Percentiles rank a stretch among this genome's conserved stretches.
These are phyloP conservation scores for Blastomyces percursus DNA, from an alignment of 2,329 filamentous ascomycete genomes.

Conservation along the genomic window DNA sequence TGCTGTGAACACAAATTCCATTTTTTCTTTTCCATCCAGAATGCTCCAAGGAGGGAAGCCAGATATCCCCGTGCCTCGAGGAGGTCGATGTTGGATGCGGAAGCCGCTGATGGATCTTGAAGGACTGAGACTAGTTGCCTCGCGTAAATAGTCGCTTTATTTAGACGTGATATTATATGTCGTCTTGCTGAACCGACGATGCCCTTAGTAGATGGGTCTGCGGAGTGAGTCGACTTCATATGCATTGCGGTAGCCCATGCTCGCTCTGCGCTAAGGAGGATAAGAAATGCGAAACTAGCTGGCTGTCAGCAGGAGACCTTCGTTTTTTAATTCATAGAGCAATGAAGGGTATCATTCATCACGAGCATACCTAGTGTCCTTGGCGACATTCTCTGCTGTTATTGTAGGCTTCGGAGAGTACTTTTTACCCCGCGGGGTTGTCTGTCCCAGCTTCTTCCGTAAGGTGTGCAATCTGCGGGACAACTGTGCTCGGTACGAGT, in stretches of 20 bases:
- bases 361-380: conserved; percentile 59
- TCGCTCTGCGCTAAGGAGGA: conserved; percentile 76
- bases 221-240: conserved; percentile 72
- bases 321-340: background rate
- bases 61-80: conserved; percentile 81
- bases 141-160: conserved; percentile 65
- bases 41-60: conserved; percentile 62
- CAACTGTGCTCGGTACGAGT: conserved; percentile 68
- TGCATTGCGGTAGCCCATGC: conserved; percentile 95
- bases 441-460: conserved; percentile 73
- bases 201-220: conserved; percentile 60
- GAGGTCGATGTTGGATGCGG: conserved; percentile 55
- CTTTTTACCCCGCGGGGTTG: conserved; percentile 77
- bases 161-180: conserved; percentile 78
- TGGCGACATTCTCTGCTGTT: conserved; percentile 62
- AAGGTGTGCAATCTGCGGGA: conserved; percentile 70
- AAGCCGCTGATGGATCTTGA: conserved; percentile 48
- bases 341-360: background rate
- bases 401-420: conserved; percentile 60
- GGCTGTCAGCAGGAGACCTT: conserved; percentile 9
- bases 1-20: conserved; percentile 69
- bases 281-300: conserved; percentile 60
- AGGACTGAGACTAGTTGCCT: conserved; percentile 57
- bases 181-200: conserved; percentile 69
- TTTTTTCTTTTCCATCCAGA: conserved; percentile 74